Evolutionary conservation across 257 asterid genomes (phyloP).

Genomic region (Solanum chaucha): DNA sequence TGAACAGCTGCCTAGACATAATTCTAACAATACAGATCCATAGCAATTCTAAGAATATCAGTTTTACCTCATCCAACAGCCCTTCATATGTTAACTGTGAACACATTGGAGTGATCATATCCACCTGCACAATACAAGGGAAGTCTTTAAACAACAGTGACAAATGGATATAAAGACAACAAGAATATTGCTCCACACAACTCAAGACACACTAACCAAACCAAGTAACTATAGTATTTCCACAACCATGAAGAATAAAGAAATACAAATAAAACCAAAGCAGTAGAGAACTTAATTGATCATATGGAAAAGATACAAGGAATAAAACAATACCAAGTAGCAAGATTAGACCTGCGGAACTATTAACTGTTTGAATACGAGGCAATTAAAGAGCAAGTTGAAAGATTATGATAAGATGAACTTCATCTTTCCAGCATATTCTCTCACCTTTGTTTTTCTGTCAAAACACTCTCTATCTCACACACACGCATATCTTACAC

Average conservation of each 20-base stretch:
- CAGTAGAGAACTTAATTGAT: neutral
- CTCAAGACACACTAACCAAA: neutral
- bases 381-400: neutral
- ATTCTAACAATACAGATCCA: neutral
- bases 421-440: neutral
- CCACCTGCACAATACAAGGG: conserved; percentile 55
- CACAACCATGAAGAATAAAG: neutral
- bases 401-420: neutral
- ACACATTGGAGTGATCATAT: conserved; percentile 98
- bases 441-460: neutral
- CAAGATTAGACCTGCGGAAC: neutral
- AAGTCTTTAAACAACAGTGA: conserved; percentile 4
- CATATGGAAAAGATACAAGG: neutral
- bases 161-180: neutral
- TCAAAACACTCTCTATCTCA: neutral
- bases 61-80: conserved; percentile 81
- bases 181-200: neutral
- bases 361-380: neutral
- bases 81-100: conserved; percentile 92
- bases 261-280: neutral
- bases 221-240: neutral
- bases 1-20: neutral
- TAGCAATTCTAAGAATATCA: neutral
- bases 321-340: neutral
- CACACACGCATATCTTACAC: neutral